Conservation (phyloP, 306 rosid species). For the Medicago ruthenica region DNA sequence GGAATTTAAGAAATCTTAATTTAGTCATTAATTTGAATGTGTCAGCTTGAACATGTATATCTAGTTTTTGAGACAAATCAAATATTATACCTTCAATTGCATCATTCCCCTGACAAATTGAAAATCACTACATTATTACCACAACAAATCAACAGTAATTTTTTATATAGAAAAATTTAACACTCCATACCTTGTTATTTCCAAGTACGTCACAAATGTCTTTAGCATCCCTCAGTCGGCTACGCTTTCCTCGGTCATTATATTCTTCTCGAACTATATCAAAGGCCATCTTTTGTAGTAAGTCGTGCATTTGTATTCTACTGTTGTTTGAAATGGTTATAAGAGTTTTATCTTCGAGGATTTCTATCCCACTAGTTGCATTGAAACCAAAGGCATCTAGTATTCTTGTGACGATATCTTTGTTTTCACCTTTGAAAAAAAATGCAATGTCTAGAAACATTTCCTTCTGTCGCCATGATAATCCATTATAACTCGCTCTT, state of each 20-base stretch:
- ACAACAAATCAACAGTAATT: too few relatives aligned
- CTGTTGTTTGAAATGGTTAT: constrained; percentile 5
- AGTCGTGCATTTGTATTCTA: constrained; percentile 45
- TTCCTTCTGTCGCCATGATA: not conserved
- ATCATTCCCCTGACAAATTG: constrained; percentile 33
- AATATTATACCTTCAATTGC: constrained; percentile 26
- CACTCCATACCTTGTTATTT: constrained; percentile 27
- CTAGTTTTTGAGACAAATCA: constrained; percentile 1
- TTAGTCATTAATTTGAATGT: constrained; percentile 28
- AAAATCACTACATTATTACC: too few relatives aligned
- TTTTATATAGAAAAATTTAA: too few relatives aligned
- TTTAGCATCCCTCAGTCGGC: constrained; percentile 14
- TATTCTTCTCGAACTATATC: constrained; percentile 23
- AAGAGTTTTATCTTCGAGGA: constrained; percentile 38
- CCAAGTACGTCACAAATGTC: constrained; percentile 25
- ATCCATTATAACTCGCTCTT: constrained; percentile 13
- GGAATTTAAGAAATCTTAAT: constrained; percentile 16
- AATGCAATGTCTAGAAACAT: constrained; percentile 45
- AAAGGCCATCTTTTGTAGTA: constrained; percentile 41
- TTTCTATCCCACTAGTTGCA: constrained; percentile 15
- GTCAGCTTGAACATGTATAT: not conserved
- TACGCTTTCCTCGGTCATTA: not conserved
- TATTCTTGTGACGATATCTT: constrained; percentile 13
- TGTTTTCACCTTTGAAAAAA: constrained; percentile 10
- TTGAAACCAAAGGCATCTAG: constrained; percentile 31